phyloP scores from a whole-genome alignment of 1,284 basidiomycete genomes.

The Trametes sp. region DNA sequence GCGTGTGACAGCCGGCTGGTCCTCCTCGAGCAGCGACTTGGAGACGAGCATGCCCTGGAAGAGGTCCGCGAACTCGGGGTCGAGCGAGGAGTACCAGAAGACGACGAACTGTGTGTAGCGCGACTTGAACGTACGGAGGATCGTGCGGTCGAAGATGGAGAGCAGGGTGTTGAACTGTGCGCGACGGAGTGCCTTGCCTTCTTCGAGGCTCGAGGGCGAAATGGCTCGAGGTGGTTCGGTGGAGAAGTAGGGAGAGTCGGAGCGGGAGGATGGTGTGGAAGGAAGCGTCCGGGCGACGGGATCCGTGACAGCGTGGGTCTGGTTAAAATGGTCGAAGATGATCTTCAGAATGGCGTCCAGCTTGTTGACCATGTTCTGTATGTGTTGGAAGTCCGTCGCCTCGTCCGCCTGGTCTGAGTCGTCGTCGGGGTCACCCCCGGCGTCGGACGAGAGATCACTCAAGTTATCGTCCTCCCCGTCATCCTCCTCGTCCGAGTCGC shows the following conservation, averaged over 20 bases:
- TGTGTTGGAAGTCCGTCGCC: constrained; percentile 65
- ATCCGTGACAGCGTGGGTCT: constrained; percentile 45
- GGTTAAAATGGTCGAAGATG: constrained; percentile 84
- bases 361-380: constrained; percentile 90
- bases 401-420: constrained; percentile 50
- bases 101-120: constrained; percentile 97
- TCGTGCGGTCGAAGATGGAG: constrained; percentile 91
- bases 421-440: constrained; percentile 63
- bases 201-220: constrained; percentile 40
- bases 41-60: constrained; percentile 94
- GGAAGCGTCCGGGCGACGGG: constrained; percentile 31
- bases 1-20: constrained; percentile 76
- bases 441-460: constrained; percentile 75
- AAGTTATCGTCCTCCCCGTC: constrained; percentile 57
- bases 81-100: constrained; percentile 94
- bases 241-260: constrained; percentile 27
- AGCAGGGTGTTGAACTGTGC: constrained; percentile 89
- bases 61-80: constrained; percentile 89
- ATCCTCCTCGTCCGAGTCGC: constrained; percentile 64
- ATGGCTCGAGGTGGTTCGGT: constrained; percentile 24
- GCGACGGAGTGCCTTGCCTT: constrained; percentile 49
- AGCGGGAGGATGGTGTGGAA: constrained; percentile 38
- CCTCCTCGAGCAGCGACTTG: constrained; percentile 77
- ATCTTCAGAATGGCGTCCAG: constrained; percentile 89
- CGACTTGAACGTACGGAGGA: constrained; percentile 95